A percentile compares a stretch with the other conserved stretches of the same genome.
These are phyloP conservation scores for Mrakiaceae sp. DNA, from an alignment of 1,284 basidiomycete species.

Conservation along the genomic window DNA sequence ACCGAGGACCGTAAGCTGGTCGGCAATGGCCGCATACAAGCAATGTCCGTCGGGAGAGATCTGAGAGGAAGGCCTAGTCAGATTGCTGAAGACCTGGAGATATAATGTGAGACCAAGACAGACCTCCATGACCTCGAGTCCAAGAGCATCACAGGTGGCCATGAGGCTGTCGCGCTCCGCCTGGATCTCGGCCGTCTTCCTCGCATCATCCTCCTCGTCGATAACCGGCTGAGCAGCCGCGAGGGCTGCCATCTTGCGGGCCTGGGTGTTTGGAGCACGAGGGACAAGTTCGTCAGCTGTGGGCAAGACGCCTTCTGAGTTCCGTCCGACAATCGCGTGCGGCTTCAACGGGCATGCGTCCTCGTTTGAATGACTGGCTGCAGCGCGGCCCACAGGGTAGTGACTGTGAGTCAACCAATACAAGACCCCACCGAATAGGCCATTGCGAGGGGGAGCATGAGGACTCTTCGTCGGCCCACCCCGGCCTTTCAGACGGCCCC, in stretches of 20 bases:
- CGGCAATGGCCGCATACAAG: conserved; percentile 83
- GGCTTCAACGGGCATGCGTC: background rate
- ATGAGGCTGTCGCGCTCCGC: conserved; percentile 62
- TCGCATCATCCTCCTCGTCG: conserved; percentile 54
- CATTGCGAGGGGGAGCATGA: too few relatives aligned
- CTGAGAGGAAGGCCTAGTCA: conserved; percentile 36
- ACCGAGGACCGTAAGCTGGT: conserved; percentile 44
- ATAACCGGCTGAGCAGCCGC: conserved; percentile 48
- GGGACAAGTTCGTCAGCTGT: background rate
- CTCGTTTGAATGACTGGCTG: too few relatives aligned
- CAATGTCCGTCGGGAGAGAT: conserved; percentile 93
- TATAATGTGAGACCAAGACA: conserved; percentile 18
- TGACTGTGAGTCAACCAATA: too few relatives aligned
- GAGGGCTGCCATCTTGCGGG: conserved; percentile 59
- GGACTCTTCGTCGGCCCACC: too few relatives aligned
- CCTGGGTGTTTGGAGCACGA: conserved; percentile 38
- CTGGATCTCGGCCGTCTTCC: conserved; percentile 53
- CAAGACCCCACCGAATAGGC: too few relatives aligned
- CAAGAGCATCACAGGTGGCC: conserved; percentile 53
- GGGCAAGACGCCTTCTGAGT: background rate
- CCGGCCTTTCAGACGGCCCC: too few relatives aligned
- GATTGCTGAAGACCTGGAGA: background rate
- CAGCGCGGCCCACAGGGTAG: too few relatives aligned
- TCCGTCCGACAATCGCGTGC: background rate
- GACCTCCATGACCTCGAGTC: conserved; percentile 61